Conservation (phyloP, 2,329 filamentous ascomycete species). For the Helminthosporium solani region DNA sequence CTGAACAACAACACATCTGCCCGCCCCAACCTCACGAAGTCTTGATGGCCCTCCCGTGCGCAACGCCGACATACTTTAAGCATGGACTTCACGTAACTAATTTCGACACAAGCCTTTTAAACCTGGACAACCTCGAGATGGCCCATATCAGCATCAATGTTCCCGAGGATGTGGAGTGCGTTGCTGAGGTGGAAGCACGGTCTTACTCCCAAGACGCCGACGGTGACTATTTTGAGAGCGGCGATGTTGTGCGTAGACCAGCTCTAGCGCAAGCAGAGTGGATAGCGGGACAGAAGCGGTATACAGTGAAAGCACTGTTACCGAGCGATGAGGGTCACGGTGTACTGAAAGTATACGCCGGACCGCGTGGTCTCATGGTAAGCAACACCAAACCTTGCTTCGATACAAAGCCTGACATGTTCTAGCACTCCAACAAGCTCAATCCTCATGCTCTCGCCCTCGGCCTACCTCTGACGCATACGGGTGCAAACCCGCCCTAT, state of each 20-base stretch:
- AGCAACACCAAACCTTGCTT: slow-evolving; percentile 12
- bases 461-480: slow-evolving; percentile 84
- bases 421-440: slow-evolving; percentile 82
- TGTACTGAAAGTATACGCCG: slow-evolving; percentile 86
- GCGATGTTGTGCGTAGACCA: slow-evolving; percentile 80
- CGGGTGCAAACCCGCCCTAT: slow-evolving; percentile 89
- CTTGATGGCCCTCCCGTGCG: slow-evolving; percentile 80
- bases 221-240: slow-evolving; percentile 90
- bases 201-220: slow-evolving; percentile 79
- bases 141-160: slow-evolving; percentile 86
- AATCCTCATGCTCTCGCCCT: slow-evolving; percentile 91
- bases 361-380: slow-evolving; percentile 87
- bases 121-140: slow-evolving; percentile 90
- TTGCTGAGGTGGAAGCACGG: slow-evolving; percentile 86
- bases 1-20: slow-evolving; percentile 88
- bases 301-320: slow-evolving; percentile 87
- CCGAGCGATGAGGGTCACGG: slow-evolving; percentile 90
- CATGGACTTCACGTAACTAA: slow-evolving; percentile 77
- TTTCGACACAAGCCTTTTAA: slow-evolving; percentile 83
- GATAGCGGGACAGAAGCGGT: slow-evolving; percentile 82
- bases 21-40: slow-evolving; percentile 84
- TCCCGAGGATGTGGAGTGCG: slow-evolving; percentile 84
- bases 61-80: slow-evolving; percentile 85
- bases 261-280: slow-evolving; percentile 91
- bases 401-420: slow-evolving; percentile 15